Percentiles rank a stretch among this genome's conserved stretches.
Evolutionary conservation across 2,329 filamentous ascomycete genomes (phyloP).

Genomic region (Colletotrichum eleusines): DNA sequence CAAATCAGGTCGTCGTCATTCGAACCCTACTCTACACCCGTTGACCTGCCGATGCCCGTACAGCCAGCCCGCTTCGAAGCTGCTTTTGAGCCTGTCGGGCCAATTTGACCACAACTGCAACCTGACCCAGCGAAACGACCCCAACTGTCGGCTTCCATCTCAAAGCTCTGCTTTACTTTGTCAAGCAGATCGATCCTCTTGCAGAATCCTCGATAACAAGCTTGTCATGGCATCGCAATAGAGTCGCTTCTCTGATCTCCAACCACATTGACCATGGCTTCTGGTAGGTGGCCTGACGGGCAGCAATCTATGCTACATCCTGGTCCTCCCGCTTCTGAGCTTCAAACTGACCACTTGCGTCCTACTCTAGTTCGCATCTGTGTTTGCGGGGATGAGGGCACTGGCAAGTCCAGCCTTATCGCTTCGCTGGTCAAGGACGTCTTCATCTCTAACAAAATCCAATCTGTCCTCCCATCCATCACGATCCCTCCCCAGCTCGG

Average conservation of each 20-base stretch:
- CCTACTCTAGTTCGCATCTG: conserved; percentile 81
- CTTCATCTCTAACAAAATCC: conserved; percentile 96
- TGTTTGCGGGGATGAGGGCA: conserved; percentile 95
- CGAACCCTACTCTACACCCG: conserved; percentile 33
- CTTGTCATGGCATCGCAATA: conserved; percentile 38
- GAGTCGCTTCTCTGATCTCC: conserved; percentile 21
- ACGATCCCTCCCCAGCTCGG: conserved; percentile 94
- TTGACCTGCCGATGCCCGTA: conserved; percentile 37
- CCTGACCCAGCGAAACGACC: background rate
- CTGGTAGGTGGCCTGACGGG: conserved; percentile 41
- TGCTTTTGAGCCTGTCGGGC: conserved; percentile 23
- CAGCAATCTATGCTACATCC: conserved; percentile 14
- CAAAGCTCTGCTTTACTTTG: background rate
- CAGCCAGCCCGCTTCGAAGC: conserved; percentile 35
- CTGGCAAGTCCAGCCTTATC: conserved; percentile 90
- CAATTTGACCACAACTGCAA: conserved; percentile 9
- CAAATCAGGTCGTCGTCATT: conserved; percentile 41
- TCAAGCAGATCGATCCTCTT: background rate
- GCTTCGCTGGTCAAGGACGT: conserved; percentile 97
- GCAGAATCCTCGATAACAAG: background rate
- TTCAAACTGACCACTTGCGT: conserved; percentile 29
- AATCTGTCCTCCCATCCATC: conserved; percentile 92
- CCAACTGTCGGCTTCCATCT: background rate
- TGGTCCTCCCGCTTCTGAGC: background rate
- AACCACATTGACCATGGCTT: conserved; percentile 37